Conservation (phyloP, 2,329 filamentous ascomycete species). For the Xylaria sp. region DNA sequence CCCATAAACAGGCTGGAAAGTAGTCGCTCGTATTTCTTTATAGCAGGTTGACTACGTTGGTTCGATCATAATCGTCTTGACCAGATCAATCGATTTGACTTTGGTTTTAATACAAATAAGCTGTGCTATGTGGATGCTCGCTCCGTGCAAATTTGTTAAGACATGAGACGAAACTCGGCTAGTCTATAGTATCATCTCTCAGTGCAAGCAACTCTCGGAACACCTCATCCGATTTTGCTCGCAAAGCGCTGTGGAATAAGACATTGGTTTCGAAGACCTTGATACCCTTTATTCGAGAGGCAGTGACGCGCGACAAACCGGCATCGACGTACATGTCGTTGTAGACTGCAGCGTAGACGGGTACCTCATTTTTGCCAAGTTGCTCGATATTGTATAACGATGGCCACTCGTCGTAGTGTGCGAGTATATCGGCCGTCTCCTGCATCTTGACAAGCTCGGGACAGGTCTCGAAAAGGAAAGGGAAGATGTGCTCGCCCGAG, state of each 20-base stretch:
- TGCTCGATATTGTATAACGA: slow-evolving; percentile 79
- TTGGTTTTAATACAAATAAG: not conserved
- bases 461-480: slow-evolving; percentile 85
- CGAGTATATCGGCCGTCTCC: slow-evolving; percentile 76
- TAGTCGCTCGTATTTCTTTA: not conserved
- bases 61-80: not conserved
- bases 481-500: slow-evolving; percentile 92
- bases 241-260: slow-evolving; percentile 87
- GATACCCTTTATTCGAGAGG: slow-evolving; percentile 76
- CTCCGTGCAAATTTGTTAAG: not conserved
- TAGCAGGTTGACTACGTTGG: too few species aligned
- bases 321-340: slow-evolving; percentile 96
- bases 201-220: slow-evolving; percentile 80
- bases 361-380: slow-evolving; percentile 80
- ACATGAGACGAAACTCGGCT: not conserved
- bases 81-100: not conserved
- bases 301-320: slow-evolving; percentile 77
- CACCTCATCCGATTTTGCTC: slow-evolving; percentile 79
- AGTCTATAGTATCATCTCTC: slow-evolving; percentile 75
- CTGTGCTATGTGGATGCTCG: not conserved
- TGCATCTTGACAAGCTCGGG: slow-evolving; percentile 77
- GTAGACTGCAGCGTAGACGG: slow-evolving; percentile 86
- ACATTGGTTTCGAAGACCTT: slow-evolving; percentile 87
- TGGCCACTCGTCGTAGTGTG: slow-evolving; percentile 76
- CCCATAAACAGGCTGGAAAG: not conserved